Percentiles rank a stretch among this genome's conserved stretches.
These are phyloP conservation scores for Dactylellina haptotyla DNA, from an alignment of 2,329 filamentous ascomycete species.

Conservation along the genomic window DNA sequence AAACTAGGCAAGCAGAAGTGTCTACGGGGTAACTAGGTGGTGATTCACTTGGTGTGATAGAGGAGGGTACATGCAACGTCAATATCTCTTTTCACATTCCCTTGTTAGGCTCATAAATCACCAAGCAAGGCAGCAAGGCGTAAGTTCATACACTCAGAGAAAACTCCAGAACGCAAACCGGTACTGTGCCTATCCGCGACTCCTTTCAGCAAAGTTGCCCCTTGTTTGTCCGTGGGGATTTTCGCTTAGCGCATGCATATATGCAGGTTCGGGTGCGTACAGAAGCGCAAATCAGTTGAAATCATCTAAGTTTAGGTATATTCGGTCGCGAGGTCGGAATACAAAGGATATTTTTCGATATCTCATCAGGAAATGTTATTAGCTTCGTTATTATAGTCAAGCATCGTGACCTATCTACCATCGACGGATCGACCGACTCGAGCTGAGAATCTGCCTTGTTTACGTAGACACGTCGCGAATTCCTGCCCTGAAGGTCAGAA, in stretches of 20 bases:
- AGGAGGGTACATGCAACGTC: constrained; percentile 3
- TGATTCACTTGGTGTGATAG: neutral
- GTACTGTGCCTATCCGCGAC: constrained; percentile 3
- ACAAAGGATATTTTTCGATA: neutral
- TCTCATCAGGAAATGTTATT: too few relatives aligned
- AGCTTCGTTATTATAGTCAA: too few relatives aligned
- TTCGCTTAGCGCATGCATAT: constrained; percentile 31
- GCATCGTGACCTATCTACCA: neutral
- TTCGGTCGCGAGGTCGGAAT: constrained; percentile 41
- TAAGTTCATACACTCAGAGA: neutral
- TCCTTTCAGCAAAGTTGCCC: neutral
- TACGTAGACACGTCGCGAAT: constrained; percentile 22
- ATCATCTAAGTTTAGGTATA: constrained; percentile 11
- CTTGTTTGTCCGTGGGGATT: neutral
- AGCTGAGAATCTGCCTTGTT: constrained; percentile 45
- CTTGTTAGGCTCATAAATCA: constrained; percentile 4
- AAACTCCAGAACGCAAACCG: neutral
- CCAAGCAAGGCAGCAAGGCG: constrained; percentile 41
- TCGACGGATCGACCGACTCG: neutral
- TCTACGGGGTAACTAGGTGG: constrained; percentile 16
- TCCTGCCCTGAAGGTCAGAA: neutral
- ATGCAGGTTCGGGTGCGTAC: constrained; percentile 41
- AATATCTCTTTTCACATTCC: constrained; percentile 17
- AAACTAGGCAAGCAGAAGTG: constrained; percentile 21
- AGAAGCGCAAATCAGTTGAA: constrained; percentile 31